phyloP scores from a whole-genome alignment of 352 stramenopile species.

The Aphanomyces astaci region DNA sequence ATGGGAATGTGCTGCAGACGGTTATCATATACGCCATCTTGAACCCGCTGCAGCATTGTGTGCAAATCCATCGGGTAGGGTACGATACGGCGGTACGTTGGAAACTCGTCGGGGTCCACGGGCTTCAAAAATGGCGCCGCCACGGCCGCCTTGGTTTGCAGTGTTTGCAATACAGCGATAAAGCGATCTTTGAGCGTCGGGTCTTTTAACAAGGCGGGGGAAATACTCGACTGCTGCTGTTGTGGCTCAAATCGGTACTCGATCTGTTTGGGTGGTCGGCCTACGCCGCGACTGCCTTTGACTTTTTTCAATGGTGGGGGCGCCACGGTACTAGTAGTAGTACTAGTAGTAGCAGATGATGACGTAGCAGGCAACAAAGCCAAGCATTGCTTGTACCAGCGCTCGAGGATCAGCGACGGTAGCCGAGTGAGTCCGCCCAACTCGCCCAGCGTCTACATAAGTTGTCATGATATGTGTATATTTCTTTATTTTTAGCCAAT shows the following conservation, averaged over 20 bases:
- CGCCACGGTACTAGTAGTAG: slow-evolving; percentile 30
- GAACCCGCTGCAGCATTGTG: slow-evolving; percentile 16
- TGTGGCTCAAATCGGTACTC: slow-evolving; percentile 36
- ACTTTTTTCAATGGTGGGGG: slow-evolving; percentile 35
- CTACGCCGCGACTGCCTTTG: not conserved
- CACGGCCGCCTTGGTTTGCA: slow-evolving; percentile 62
- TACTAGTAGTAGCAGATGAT: not conserved
- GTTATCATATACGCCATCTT: slow-evolving; percentile 48
- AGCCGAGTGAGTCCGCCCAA: not conserved
- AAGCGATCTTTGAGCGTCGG: slow-evolving; percentile 45
- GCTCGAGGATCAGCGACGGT: not conserved
- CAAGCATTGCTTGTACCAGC: slow-evolving; percentile 16
- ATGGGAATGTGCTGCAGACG: slow-evolving; percentile 43
- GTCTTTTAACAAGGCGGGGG: slow-evolving; percentile 36
- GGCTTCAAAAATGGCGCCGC: slow-evolving; percentile 56
- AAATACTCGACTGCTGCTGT: slow-evolving; percentile 55
- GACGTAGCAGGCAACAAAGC: not conserved
- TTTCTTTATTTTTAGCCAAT: no score
- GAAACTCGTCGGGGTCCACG: slow-evolving; percentile 34
- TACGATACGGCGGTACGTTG: slow-evolving; percentile 10
- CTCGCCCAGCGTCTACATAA: slow-evolving; percentile 15
- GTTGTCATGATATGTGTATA: no score
- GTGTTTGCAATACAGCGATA: slow-evolving; percentile 46
- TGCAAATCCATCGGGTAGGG: slow-evolving; percentile 23
- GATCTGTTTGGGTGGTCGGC: slow-evolving; percentile 22